Conservation (phyloP, 768 basidiomycete species). For the Gymnopilus dilepis region DNA sequence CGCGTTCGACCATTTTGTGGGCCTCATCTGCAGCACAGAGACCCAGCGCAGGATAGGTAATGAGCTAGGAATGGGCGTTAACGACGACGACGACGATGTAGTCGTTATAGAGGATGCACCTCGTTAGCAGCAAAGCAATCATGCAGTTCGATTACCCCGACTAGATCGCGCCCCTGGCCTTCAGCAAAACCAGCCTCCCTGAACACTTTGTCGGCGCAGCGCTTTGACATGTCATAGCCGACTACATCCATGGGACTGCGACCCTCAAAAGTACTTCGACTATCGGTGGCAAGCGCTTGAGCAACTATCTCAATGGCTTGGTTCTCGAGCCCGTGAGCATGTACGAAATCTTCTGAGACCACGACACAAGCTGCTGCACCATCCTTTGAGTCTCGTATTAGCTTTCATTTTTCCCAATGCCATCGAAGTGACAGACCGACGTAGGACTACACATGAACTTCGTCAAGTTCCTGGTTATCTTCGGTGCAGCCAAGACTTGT, state of each 20-base stretch:
- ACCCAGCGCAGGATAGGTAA: conserved; percentile 83
- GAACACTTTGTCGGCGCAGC: conserved; percentile 72
- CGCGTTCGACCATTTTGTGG: conserved; percentile 71
- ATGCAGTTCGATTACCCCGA: conserved; percentile 86
- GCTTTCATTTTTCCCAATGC: background rate
- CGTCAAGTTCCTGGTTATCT: conserved; percentile 75
- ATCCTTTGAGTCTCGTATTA: conserved; percentile 48
- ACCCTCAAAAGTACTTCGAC: conserved; percentile 65
- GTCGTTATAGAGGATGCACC: conserved; percentile 40
- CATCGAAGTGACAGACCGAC: conserved; percentile 48
- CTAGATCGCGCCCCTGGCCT: conserved; percentile 68
- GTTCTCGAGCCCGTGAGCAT: conserved; percentile 72
- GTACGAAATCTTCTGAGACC: conserved; percentile 81
- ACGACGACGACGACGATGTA: background rate
- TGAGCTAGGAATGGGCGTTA: conserved; percentile 51
- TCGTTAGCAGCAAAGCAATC: conserved; percentile 89
- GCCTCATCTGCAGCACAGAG: conserved; percentile 71
- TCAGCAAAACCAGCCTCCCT: conserved; percentile 68
- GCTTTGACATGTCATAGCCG: conserved; percentile 80
- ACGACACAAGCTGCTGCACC: conserved; percentile 80
- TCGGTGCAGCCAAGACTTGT: conserved; percentile 67
- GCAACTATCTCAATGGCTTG: conserved; percentile 86
- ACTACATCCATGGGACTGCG: conserved; percentile 79
- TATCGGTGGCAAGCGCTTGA: conserved; percentile 69
- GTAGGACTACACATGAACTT: conserved; percentile 91